Conservation (phyloP, 2,329 filamentous ascomycete species). For the Magnaporthiopsis incrustans region DNA sequence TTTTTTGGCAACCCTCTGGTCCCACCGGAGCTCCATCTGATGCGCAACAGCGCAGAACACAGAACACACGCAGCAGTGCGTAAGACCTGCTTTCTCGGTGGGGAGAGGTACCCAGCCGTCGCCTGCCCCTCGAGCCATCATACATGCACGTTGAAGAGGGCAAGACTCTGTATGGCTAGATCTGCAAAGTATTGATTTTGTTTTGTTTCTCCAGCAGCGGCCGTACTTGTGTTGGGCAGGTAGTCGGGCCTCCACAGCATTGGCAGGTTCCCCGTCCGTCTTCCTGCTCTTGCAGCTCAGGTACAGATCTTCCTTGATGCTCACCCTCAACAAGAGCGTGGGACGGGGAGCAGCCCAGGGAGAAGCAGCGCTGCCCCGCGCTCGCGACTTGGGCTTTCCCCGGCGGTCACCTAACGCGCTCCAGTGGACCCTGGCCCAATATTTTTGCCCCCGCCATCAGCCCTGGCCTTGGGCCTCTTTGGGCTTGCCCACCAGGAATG, state of each 20-base stretch:
- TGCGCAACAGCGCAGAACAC: too few relatives aligned
- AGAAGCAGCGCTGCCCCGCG: not conserved
- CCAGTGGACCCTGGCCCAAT: not conserved
- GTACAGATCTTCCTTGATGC: not conserved
- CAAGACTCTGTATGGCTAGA: not conserved
- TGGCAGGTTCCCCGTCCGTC: not conserved
- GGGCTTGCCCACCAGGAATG: not conserved
- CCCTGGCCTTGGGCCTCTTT: not conserved
- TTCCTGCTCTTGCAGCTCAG: not conserved
- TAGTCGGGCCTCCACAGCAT: not conserved
- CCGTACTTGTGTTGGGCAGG: not conserved
- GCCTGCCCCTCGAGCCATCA: not conserved
- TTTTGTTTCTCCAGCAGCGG: not conserved
- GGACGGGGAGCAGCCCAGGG: not conserved
- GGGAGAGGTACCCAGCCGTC: too few relatives aligned
- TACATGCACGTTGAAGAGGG: not conserved
- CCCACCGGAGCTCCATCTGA: not conserved
- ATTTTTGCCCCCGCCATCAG: not conserved
- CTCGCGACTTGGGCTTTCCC: not conserved
- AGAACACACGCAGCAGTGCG: not conserved
- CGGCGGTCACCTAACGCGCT: not conserved
- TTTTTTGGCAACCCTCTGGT: not conserved
- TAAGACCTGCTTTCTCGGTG: not conserved
- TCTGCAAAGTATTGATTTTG: not conserved
- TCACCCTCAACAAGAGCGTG: not conserved